Base-by-base conservation (phyloP, 495 filamentous ascomycete species). In the Sordaria brevicollis region DNA sequence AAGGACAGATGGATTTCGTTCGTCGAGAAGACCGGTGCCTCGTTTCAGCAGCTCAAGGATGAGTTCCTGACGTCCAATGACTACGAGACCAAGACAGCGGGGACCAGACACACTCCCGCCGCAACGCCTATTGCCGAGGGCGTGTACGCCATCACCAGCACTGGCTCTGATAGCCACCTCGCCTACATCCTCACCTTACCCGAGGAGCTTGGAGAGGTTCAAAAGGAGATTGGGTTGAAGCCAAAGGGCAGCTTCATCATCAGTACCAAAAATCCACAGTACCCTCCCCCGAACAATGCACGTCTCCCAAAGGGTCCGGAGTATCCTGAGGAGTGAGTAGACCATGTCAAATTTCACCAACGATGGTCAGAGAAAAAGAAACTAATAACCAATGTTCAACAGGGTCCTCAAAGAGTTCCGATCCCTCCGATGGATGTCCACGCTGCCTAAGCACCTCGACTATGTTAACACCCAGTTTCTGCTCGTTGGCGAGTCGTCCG, bases 111-210 rank as follows among this genome's bases (percentile, higher is more conserved):
- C 35, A 84, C 81, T 7, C 90, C 91, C 3, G 87, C 91, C 2
- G 91, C 92, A 13, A 87, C 86, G 2, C 91, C 92, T 1, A 86
- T 93, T 35, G 93, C 88, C 0, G 93, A 97, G 79, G 94, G 94
- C 2, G 88, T 97, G 19, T 97, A 98, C 75, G 91, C 90, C 1
- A 88, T 97, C 67, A 93, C 89, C 0, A 88, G 84, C 17, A 91
- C 91, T 0, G 89, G 88, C 2, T 81, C 88, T 2, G 84, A 89
- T 41, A 91, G 90, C 6, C 93, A 96, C 74, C 83, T 98, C 5
- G 91, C 85, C 0, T 97, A 98, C 72, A 83, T 94, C 37, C 74
- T 97, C 70, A 97, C 93, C 0, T 84, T 94, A n/a, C 94, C 94
- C 0, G 73, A 77, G 5, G 79, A 91, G 67, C 70, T 91, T 5